Conservation (phyloP, 2,329 filamentous ascomycete species). For the Diaporthe amygdali region DNA sequence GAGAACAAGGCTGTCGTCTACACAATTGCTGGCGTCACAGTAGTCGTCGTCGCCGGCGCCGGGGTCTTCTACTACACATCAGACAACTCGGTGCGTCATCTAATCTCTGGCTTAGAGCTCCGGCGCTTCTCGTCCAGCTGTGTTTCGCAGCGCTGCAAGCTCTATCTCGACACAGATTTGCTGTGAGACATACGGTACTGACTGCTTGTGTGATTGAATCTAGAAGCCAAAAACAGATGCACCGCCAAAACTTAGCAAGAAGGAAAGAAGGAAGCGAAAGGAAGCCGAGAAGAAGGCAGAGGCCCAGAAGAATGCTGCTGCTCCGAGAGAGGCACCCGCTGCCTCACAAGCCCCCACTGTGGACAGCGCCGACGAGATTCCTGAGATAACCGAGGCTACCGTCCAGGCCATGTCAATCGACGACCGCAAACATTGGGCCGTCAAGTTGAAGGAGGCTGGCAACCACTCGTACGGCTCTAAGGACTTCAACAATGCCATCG, state of each 20-base stretch:
- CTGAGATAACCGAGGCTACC: slow-evolving; percentile 66
- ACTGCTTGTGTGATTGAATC: background rate
- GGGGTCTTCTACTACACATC: slow-evolving; percentile 92
- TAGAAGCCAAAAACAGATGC: slow-evolving; percentile 48
- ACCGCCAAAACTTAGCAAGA: slow-evolving; percentile 81
- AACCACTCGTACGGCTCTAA: slow-evolving; percentile 97
- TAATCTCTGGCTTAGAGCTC: background rate
- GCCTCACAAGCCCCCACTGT: slow-evolving; percentile 55
- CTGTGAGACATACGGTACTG: background rate
- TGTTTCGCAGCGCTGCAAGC: background rate
- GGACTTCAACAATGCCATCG: slow-evolving; percentile 91
- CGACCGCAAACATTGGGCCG: slow-evolving; percentile 85
- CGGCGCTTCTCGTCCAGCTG: background rate
- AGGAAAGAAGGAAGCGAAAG: slow-evolving; percentile 87
- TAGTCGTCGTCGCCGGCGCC: slow-evolving; percentile 82
- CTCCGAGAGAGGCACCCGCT: slow-evolving; percentile 31
- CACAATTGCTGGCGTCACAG: slow-evolving; percentile 91
- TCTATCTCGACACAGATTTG: background rate
- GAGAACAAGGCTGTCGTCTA: slow-evolving; percentile 97
- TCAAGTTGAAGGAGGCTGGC: slow-evolving; percentile 90
- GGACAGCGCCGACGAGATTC: slow-evolving; percentile 70
- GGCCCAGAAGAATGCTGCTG: slow-evolving; percentile 42
- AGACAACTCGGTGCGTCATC: slow-evolving; percentile 57
- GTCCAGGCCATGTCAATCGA: slow-evolving; percentile 59
- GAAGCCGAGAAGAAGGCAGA: slow-evolving; percentile 70